Evolutionary conservation across 2,329 filamentous ascomycete genomes (phyloP), one percentile per base, ranked within the genome.

Genomic region (Xylariales sp.): DNA sequence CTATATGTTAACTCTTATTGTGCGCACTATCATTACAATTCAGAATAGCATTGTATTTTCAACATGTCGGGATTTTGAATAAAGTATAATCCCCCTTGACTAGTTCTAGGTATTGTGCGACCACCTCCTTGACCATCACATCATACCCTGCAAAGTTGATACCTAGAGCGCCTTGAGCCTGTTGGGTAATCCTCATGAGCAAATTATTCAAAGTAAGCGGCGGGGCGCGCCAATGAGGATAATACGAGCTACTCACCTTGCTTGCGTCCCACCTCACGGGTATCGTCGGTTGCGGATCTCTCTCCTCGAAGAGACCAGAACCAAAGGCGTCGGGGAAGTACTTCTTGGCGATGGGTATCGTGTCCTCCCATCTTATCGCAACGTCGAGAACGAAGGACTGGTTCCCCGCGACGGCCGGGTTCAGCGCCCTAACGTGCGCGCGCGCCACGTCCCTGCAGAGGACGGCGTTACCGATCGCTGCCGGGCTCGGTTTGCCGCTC

Each of bases 401-500:
- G 16, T 37, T 40, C 4, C 41, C 41, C 17, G 40, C 18, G 10
- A 40, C 19, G 6, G 13, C 18, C 12, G 32, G 6, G 14, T 32
- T 25, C 14, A 40, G 33, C 6, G 32, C 37, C 15, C 14, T 18
- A 4, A 43, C 41, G 20, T 43, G 41, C 7, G 37, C 37, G 12
- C 32, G 30, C 13, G 41, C 41, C 11, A 40, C 41, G 17, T 43
- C 37, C 6, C 37, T 25, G n/a, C 37, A 33, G 14, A 40, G 28
- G 8, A 43, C 41, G 13, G 41, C 27, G n/a, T 40, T 43, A 2
- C 41, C 37, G 5, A 36, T 25, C 8, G 13, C 15, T 5, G 20
- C 19, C 11, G 31, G 32, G 17, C 21, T 24, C 29, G 29, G 38
- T 12, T 30, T 19, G 3, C 31, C 20, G 7, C 27, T 36, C 11